Conservation (phyloP, 2,329 filamentous ascomycete species). For the Simplicillium sp. region DNA sequence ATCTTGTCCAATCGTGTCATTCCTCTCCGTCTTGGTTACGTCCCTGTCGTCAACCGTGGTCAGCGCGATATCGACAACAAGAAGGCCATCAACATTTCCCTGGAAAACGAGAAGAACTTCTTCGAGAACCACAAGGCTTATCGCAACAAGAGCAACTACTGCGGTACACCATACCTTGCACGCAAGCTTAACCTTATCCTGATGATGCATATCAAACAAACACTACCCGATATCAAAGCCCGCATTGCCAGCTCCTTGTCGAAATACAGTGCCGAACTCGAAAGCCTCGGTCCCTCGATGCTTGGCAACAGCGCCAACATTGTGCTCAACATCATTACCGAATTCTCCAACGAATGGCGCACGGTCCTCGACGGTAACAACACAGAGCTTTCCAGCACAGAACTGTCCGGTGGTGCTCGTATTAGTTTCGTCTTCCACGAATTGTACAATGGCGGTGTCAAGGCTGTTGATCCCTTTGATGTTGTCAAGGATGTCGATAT, state of each 20-base stretch:
- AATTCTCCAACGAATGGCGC: slow-evolving; percentile 96
- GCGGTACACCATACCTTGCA: slow-evolving; percentile 92
- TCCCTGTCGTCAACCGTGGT: slow-evolving; percentile 94
- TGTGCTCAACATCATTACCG: slow-evolving; percentile 95
- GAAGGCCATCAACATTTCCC: slow-evolving; percentile 80
- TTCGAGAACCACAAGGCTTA: slow-evolving; percentile 99
- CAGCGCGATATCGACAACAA: slow-evolving; percentile 98
- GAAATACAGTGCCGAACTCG: slow-evolving; percentile 80
- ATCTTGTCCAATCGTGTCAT: slow-evolving; percentile 97
- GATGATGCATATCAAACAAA: slow-evolving; percentile 99
- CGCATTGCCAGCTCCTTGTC: slow-evolving; percentile 88
- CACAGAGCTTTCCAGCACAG: slow-evolving; percentile 85
- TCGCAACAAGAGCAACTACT: slow-evolving; percentile 96
- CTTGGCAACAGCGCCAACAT: slow-evolving; percentile 95
- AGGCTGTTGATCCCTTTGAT: slow-evolving; percentile 96
- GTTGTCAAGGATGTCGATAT: slow-evolving; percentile 97
- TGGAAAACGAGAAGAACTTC: slow-evolving; percentile 92
- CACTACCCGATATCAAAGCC: slow-evolving; percentile 94
- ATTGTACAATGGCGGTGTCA: slow-evolving; percentile 93
- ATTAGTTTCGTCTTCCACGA: slow-evolving; percentile 99
- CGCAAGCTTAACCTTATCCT: slow-evolving; percentile 96
- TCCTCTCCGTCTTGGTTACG: slow-evolving; percentile 85
- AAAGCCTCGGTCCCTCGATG: slow-evolving; percentile 81
- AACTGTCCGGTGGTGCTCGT: slow-evolving; percentile 91
- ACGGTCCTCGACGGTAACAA: slow-evolving; percentile 95